phyloP scores from a whole-genome alignment of 257 asterid species.

The Leonotis leonurus region DNA sequence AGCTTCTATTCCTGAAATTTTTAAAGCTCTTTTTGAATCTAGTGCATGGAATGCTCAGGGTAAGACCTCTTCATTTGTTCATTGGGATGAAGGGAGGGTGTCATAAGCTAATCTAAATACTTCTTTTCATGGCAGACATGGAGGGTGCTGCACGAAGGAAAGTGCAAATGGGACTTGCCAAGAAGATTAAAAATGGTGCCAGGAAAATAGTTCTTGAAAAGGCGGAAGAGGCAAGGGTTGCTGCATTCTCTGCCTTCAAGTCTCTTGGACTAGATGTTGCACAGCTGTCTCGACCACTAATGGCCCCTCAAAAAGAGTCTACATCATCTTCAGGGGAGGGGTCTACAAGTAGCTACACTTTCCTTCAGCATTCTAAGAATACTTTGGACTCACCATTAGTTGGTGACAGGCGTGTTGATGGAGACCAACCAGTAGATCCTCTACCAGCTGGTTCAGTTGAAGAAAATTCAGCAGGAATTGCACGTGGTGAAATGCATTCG shows the following conservation, averaged over 20 bases:
- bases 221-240: conserved; percentile 97
- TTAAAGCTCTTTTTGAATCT: conserved; percentile 84
- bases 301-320: conserved; percentile 37
- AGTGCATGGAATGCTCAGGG: conserved; percentile 78
- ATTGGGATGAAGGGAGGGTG: background rate
- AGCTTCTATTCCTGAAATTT: conserved; percentile 82
- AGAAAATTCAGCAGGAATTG: conserved; percentile 21
- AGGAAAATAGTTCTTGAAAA: conserved; percentile 87
- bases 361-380: conserved; percentile 28
- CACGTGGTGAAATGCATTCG: conserved; percentile 16
- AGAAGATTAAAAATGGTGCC: conserved; percentile 92
- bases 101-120: conserved; percentile 13
- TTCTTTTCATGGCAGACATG: conserved; percentile 15
- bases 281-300: conserved; percentile 48
- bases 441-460: conserved; percentile 20
- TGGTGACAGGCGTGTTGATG: conserved; percentile 29
- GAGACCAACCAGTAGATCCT: conserved; percentile 25
- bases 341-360: conserved; percentile 51
- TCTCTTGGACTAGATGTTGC: conserved; percentile 81
- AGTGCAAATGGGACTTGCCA: conserved; percentile 78
- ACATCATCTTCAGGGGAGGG: conserved; percentile 61
- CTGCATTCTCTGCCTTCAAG: conserved; percentile 90
- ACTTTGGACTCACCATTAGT: conserved; percentile 17
- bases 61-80: conserved; percentile 11
- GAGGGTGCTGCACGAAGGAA: conserved; percentile 59